Conservation (phyloP, 139 green algal species). For the Pedinophyceae sp. region DNA sequence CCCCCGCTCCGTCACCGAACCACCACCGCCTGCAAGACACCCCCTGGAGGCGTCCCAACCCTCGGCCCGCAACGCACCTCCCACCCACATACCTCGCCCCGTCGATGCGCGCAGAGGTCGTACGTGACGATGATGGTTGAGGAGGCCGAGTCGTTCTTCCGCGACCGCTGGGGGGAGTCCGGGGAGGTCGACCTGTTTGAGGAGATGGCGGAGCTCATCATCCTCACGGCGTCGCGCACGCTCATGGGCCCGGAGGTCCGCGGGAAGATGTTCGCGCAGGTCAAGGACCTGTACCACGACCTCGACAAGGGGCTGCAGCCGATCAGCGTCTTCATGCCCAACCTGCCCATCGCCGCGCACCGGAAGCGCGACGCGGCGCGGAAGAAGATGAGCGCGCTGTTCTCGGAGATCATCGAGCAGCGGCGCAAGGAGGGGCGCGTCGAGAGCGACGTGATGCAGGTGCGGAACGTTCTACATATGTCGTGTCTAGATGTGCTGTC, state of each 20-base stretch:
- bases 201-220: conserved; percentile 77
- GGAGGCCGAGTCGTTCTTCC: conserved; percentile 73
- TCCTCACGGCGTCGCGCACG: conserved; percentile 51
- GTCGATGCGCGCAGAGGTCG: too few species aligned
- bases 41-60: too few species aligned
- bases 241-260: conserved; percentile 72
- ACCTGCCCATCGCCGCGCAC: conserved; percentile 81
- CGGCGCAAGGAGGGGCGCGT: conserved; percentile 30
- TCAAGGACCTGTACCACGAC: conserved; percentile 77
- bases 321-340: conserved; percentile 84
- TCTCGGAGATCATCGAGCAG: conserved; percentile 59
- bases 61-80: too few species aligned
- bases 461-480: too few species aligned
- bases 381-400: conserved; percentile 55
- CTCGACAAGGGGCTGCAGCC: conserved; percentile 94
- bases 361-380: conserved; percentile 53
- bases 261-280: conserved; percentile 79
- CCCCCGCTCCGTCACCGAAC: too few species aligned
- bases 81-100: too few species aligned
- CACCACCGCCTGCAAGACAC: background rate
- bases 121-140: conserved; percentile 15
- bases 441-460: conserved; percentile 76
- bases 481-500: too few species aligned
- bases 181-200: conserved; percentile 80
- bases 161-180: conserved; percentile 60